Percentiles rank a stretch among this genome's conserved stretches.
phyloP scores from a whole-genome alignment of 2,329 filamentous ascomycete genomes.

The Epichloe uncinata region DNA sequence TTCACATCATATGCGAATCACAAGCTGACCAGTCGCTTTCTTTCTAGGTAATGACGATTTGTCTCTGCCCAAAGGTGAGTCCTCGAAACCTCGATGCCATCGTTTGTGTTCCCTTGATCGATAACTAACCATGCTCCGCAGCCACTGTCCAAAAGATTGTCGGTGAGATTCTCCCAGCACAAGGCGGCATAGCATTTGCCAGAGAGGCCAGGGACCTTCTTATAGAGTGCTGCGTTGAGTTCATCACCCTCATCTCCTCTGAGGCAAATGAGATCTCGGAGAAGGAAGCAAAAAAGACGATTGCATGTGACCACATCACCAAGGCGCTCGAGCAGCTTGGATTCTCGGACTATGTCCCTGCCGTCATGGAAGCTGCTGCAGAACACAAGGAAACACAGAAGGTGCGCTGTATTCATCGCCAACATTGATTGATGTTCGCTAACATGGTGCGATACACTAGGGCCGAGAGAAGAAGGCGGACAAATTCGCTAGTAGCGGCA shows the following conservation, averaged over 20 bases:
- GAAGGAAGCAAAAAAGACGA: conserved; percentile 99
- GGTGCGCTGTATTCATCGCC: conserved; percentile 35
- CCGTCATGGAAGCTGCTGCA: conserved; percentile 72
- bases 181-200: conserved; percentile 68
- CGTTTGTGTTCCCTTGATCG: neutral
- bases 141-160: conserved; percentile 77
- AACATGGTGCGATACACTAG: conserved; percentile 28
- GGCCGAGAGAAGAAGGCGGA: conserved; percentile 93
- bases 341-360: conserved; percentile 82
- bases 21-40: conserved; percentile 19
- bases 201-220: conserved; percentile 91
- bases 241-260: conserved; percentile 95
- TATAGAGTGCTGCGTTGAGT: conserved; percentile 98
- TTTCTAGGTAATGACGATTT: conserved; percentile 47
- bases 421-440: conserved; percentile 34
- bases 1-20: neutral
- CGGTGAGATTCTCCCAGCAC: conserved; percentile 73
- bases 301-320: conserved; percentile 94
- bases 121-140: conserved; percentile 22
- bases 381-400: conserved; percentile 91
- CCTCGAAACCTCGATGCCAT: neutral
- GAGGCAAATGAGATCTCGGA: conserved; percentile 98
- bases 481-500: conserved; percentile 88
- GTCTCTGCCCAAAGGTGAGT: conserved; percentile 49
- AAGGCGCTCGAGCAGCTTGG: conserved; percentile 86